Percentiles rank a stretch among this genome's conserved stretches.
Conservation (phyloP, 345 rosid genomes). For the Garcia nutans region DNA sequence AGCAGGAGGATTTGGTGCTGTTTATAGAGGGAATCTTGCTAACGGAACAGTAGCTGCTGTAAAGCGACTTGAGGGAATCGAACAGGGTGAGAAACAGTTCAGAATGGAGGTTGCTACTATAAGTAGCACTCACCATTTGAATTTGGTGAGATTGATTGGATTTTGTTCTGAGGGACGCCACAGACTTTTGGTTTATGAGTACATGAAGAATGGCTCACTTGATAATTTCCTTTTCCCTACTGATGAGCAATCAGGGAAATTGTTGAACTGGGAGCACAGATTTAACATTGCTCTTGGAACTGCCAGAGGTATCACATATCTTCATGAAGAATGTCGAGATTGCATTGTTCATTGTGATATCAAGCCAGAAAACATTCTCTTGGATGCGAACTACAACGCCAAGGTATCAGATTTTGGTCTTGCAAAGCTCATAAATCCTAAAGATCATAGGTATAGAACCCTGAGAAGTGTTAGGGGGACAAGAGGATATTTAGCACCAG, state of each 20-base stretch:
- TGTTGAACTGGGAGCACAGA: conserved; percentile 23
- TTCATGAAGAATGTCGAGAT: conserved; percentile 38
- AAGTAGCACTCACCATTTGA: conserved; percentile 36
- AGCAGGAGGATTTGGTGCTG: conserved; percentile 28
- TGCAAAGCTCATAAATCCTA: conserved; percentile 30
- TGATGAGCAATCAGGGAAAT: conserved; percentile 16
- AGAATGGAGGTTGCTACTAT: conserved; percentile 37
- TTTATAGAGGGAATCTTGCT: conserved; percentile 28
- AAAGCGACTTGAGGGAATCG: conserved; percentile 34
- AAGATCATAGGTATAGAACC: conserved; percentile 27
- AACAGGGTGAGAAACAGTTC: conserved; percentile 36
- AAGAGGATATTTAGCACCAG: conserved; percentile 34
- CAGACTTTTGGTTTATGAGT: conserved; percentile 36
- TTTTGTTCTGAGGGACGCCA: conserved; percentile 34
- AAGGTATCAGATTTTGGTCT: conserved; percentile 37
- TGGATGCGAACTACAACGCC: conserved; percentile 28
- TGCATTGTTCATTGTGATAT: conserved; percentile 38
- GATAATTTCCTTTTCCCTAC: conserved; percentile 25
- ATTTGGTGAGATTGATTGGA: conserved; percentile 32
- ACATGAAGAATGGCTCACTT: conserved; percentile 31
- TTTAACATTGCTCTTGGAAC: conserved; percentile 30
- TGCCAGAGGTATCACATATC: conserved; percentile 36
- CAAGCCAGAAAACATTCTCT: conserved; percentile 33
- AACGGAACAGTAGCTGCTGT: conserved; percentile 27
- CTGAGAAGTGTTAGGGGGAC: conserved; percentile 35